Conservation (phyloP, 2,329 filamentous ascomycete species). For the Fusarium protoensiforme region DNA sequence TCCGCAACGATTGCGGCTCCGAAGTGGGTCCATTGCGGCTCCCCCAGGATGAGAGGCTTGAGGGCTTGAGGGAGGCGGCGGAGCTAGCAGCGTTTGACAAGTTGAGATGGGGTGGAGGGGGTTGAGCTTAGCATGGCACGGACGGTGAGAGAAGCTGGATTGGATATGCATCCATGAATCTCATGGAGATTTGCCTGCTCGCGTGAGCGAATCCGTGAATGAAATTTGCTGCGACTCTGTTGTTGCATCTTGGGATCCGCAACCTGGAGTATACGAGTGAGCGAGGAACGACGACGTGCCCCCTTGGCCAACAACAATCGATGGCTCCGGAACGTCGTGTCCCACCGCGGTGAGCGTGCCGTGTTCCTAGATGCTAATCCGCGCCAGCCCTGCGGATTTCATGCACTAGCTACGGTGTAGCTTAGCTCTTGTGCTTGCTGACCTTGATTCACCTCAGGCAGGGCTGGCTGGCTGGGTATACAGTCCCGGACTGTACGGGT, state of each 20-base stretch:
- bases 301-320: not conserved
- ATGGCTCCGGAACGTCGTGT: constrained; percentile 1
- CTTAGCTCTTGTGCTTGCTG: not conserved
- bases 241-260: not conserved
- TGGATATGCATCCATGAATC: not conserved
- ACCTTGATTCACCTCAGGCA: constrained; percentile 17
- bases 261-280: not conserved
- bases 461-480: not conserved
- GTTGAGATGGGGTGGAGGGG: not conserved
- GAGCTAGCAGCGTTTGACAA: constrained; percentile 30
- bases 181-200: constrained; percentile 17
- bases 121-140: constrained; percentile 20
- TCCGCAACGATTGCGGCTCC: constrained; percentile 43
- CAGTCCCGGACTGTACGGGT: constrained; percentile 18
- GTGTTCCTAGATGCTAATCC: constrained; percentile 7
- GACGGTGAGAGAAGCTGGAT: constrained; percentile 4
- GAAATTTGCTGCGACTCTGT: constrained; percentile 5
- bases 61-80: constrained; percentile 1
- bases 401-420: constrained; percentile 4
- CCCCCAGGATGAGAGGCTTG: constrained; percentile 34
- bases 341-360: constrained; percentile 30
- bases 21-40: constrained; percentile 43
- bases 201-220: constrained; percentile 26
- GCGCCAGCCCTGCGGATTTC: constrained; percentile 14
- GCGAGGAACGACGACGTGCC: not conserved